Evolutionary conservation across 345 rosid genomes (phyloP), one percentile per base, ranked within the genome.

Genomic region (Lepidium sativum): DNA sequence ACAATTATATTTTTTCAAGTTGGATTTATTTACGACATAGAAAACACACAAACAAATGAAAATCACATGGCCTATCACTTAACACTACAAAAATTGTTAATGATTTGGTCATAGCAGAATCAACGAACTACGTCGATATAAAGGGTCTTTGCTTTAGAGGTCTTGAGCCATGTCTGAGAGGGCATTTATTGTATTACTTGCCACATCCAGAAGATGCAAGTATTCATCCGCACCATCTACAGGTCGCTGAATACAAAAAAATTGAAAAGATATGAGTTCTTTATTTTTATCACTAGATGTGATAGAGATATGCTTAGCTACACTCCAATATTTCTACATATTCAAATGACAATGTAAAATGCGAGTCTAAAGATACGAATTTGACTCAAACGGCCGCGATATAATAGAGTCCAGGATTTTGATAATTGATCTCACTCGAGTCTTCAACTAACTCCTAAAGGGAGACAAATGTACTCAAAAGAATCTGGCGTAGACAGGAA

Each of bases 181-280:
- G 18, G 91, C 83, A 59, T 81, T 76, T 75, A 86, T 83, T 20
- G 87, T 76, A 63, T 63, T 76, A 79, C 97, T 86, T 63, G 87
- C 74, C 67, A 83, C 89, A 63, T 88, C 88, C 69, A 94, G 82
- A 62, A 94, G 85, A 84, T 88, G 97, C 84, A 94, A 67, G 81
- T 94, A 88, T 83, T 91, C 99, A 48, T 91, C 96, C 13, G 96
- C 99, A 4, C 95, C 97, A 50, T 88, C 99, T 57, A 94, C 79
- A 27, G 91, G 95, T 73, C 85, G 63, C 99, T 91, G 95, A 78
- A 79, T 69, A 8, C 40, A 54, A 51, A 14, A n/a, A 9, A 34
- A 51, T 27, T 14, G 29, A 56, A 37, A 54, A 63, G 0, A 43
- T n/a, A n/a, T 43, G 23, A 69, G 32, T 23, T 16, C n/a, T 55